These are phyloP conservation scores for Claviceps sp. DNA, from an alignment of 2,329 filamentous ascomycete species.

Conservation along the genomic window DNA sequence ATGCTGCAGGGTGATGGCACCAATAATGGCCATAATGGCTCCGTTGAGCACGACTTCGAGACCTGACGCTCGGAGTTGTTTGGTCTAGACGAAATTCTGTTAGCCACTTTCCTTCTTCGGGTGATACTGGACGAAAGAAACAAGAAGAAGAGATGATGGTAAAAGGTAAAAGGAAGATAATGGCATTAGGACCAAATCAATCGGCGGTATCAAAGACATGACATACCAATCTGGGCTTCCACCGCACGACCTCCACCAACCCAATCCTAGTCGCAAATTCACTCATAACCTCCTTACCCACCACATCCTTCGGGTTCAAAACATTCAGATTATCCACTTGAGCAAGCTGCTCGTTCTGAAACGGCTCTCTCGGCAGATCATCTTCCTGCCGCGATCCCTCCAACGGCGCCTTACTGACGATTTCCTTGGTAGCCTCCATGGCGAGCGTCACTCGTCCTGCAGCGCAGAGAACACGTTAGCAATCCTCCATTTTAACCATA, in stretches of 20 bases:
- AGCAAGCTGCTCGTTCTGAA: slow-evolving; percentile 55
- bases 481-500: too few species aligned
- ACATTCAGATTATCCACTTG: slow-evolving; percentile 60
- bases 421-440: slow-evolving; percentile 26
- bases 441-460: slow-evolving; percentile 24
- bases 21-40: slow-evolving; percentile 72
- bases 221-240: slow-evolving; percentile 73
- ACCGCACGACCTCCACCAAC: slow-evolving; percentile 63
- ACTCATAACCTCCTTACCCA: slow-evolving; percentile 53
- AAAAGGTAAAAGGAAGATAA: too few species aligned
- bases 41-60: slow-evolving; percentile 61
- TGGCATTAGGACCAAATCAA: too few species aligned
- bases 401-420: slow-evolving; percentile 20
- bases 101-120: background rate
- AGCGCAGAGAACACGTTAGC: background rate
- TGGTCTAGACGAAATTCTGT: slow-evolving; percentile 28
- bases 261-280: slow-evolving; percentile 57
- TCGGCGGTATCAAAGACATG: background rate
- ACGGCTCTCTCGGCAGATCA: slow-evolving; percentile 47
- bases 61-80: slow-evolving; percentile 61
- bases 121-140: too few species aligned
- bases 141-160: too few species aligned
- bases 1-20: slow-evolving; percentile 78
- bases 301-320: slow-evolving; percentile 44
- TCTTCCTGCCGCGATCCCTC: slow-evolving; percentile 21